These are phyloP conservation scores for Castanea mollissima DNA, from an alignment of 306 rosid species.

Conservation along the genomic window DNA sequence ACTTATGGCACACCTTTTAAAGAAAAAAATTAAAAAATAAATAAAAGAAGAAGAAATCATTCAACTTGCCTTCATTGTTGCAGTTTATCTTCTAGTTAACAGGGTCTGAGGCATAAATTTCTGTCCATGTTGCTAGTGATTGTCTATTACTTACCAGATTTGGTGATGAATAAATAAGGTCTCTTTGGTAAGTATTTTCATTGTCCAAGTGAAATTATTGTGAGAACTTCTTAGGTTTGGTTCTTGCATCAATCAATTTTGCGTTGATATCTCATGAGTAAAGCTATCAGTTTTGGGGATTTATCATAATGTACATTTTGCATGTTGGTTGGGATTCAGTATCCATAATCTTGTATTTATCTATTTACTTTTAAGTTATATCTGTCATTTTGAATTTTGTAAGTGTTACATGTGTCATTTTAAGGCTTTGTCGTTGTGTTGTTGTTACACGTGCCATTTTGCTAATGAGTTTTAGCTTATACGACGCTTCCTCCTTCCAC, in stretches of 20 bases:
- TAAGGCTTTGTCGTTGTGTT: too few species aligned
- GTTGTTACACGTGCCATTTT: too few species aligned
- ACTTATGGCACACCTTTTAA: neutral
- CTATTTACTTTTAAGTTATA: neutral
- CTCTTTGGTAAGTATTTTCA: neutral
- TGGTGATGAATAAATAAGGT: neutral
- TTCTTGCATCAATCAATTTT: conserved; percentile 11
- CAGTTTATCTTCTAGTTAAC: neutral
- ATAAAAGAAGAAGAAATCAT: neutral
- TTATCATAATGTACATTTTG: neutral
- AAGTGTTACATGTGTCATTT: too few species aligned
- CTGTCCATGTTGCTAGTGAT: neutral
- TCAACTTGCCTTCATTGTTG: neutral
- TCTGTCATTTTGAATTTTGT: neutral
- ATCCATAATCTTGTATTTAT: neutral
- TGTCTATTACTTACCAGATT: neutral
- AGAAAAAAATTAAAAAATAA: neutral
- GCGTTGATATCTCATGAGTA: conserved; percentile 18
- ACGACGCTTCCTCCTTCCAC: too few species aligned
- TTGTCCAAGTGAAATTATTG: neutral
- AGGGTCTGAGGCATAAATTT: neutral
- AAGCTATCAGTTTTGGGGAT: neutral
- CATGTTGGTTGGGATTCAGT: neutral
- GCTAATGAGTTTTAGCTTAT: too few species aligned
- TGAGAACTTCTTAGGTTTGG: neutral